Conservation (phyloP, 257 asterid species). For the Lavandula angustifolia region DNA sequence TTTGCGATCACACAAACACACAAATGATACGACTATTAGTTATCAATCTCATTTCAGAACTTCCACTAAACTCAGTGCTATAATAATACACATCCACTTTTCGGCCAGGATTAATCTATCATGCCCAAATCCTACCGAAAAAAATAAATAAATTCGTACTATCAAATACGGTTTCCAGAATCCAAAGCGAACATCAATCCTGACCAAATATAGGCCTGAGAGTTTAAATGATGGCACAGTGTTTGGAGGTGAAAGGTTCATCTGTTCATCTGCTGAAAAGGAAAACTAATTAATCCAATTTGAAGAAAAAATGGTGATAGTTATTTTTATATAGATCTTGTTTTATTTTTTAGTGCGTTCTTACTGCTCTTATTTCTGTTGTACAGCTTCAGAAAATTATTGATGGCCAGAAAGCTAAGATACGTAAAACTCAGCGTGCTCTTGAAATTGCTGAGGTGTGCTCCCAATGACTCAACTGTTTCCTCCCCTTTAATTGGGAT, state of each 20-base stretch:
- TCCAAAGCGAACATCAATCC: too few relatives aligned
- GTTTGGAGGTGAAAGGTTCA: too few relatives aligned
- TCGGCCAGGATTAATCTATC: not conserved
- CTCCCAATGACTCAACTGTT: slow-evolving; percentile 19
- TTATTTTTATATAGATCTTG: not conserved
- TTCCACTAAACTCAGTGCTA: not conserved
- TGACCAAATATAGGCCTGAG: too few relatives aligned
- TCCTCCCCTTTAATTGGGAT: slow-evolving; percentile 14
- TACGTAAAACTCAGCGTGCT: slow-evolving; percentile 90
- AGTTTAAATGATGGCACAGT: too few relatives aligned
- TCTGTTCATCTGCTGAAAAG: too few relatives aligned
- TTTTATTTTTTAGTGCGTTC: slow-evolving; percentile 2
- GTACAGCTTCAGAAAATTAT: slow-evolving; percentile 66
- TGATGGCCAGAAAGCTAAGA: slow-evolving; percentile 63
- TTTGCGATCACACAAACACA: not conserved
- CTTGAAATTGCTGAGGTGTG: slow-evolving; percentile 90
- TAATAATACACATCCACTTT: not conserved
- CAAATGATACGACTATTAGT: not conserved
- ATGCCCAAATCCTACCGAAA: not conserved
- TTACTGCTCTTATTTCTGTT: slow-evolving; percentile 27
- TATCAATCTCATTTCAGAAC: not conserved
- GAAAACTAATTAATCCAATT: not conserved
- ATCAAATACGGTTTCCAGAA: not conserved
- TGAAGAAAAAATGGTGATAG: not conserved
- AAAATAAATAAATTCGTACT: not conserved